A percentile compares a stretch with the other conserved stretches of the same genome.
Evolutionary conservation across 352 stramenopile species (phyloP).

Genomic region (Globisporangium carolinianum): DNA sequence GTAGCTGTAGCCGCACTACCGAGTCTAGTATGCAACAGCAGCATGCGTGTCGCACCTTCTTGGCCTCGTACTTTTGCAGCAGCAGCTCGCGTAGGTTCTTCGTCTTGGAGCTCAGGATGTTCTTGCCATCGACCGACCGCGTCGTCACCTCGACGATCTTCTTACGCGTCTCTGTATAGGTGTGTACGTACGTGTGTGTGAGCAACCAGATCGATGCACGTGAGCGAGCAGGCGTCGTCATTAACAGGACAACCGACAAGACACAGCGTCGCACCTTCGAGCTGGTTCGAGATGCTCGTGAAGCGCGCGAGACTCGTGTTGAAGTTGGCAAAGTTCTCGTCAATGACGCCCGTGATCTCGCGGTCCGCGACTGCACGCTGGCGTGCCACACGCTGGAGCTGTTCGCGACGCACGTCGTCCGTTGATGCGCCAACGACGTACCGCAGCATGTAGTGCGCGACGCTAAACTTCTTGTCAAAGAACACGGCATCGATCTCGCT

Average conservation of each 20-base stretch:
- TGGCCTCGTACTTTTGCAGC: slow-evolving; percentile 76
- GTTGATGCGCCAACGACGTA: slow-evolving; percentile 62
- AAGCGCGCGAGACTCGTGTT: slow-evolving; percentile 81
- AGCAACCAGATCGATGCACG: not conserved
- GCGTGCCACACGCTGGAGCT: slow-evolving; percentile 51
- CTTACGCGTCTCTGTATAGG: slow-evolving; percentile 45
- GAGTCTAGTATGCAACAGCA: no score
- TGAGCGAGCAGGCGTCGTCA: no score
- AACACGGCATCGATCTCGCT: slow-evolving; percentile 66
- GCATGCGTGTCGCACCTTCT: slow-evolving; percentile 31
- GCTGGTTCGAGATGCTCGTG: slow-evolving; percentile 64
- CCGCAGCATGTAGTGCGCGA: slow-evolving; percentile 69
- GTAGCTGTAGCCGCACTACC: not conserved
- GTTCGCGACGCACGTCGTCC: slow-evolving; percentile 61
- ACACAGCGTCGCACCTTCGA: slow-evolving; percentile 38
- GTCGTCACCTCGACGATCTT: slow-evolving; percentile 67
- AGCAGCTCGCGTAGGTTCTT: slow-evolving; percentile 76
- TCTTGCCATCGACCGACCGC: slow-evolving; percentile 64
- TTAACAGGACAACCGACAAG: no score
- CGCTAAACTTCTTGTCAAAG: slow-evolving; percentile 85
- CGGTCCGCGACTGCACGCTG: slow-evolving; percentile 60
- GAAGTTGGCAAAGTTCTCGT: slow-evolving; percentile 81
- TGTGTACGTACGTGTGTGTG: not conserved
- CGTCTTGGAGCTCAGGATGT: slow-evolving; percentile 77
- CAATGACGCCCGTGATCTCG: slow-evolving; percentile 78